Evolutionary conservation across 495 filamentous ascomycete species (phyloP).

Genomic region (Barbatosphaeria neglecta): DNA sequence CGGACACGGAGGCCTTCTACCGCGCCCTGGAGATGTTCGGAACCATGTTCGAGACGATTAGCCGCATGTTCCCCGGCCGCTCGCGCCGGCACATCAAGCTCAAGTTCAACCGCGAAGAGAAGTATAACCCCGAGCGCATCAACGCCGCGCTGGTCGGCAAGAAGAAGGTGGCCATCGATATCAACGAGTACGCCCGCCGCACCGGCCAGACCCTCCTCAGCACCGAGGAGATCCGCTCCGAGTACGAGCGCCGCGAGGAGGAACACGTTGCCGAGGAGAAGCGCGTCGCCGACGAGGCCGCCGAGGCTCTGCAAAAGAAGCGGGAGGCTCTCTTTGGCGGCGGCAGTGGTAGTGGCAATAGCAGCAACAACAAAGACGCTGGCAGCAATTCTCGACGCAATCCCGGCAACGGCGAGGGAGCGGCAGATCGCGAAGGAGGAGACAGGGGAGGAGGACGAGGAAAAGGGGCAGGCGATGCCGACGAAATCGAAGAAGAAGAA

Average conservation of each 20-base stretch:
- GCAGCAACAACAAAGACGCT: constrained; percentile 23
- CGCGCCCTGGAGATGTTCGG: constrained; percentile 75
- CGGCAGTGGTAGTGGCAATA: constrained; percentile 26
- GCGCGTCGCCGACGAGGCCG: constrained; percentile 28
- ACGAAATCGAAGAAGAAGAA: not conserved
- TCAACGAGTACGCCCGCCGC: constrained; percentile 54
- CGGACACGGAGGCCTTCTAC: constrained; percentile 76
- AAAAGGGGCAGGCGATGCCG: constrained; percentile 10
- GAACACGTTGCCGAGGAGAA: constrained; percentile 50
- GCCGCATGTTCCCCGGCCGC: constrained; percentile 65
- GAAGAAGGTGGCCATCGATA: constrained; percentile 46
- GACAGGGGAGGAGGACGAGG: constrained; percentile 9
- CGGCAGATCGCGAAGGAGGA: constrained; percentile 10
- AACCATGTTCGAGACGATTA: constrained; percentile 85
- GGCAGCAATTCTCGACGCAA: too few relatives aligned
- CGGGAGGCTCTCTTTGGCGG: constrained; percentile 41
- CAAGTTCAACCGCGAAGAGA: constrained; percentile 89
- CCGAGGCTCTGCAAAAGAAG: constrained; percentile 36
- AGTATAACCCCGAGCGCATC: constrained; percentile 56
- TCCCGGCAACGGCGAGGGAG: constrained; percentile 23
- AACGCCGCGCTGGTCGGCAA: constrained; percentile 52
- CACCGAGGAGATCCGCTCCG: constrained; percentile 57
- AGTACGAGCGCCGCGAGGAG: constrained; percentile 52
- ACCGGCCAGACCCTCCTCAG: constrained; percentile 44
- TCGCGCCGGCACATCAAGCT: constrained; percentile 72